Percentiles rank a stretch among this genome's conserved stretches.
Conservation (phyloP, 805 yeast genomes). For the Candida stauntonica region DNA sequence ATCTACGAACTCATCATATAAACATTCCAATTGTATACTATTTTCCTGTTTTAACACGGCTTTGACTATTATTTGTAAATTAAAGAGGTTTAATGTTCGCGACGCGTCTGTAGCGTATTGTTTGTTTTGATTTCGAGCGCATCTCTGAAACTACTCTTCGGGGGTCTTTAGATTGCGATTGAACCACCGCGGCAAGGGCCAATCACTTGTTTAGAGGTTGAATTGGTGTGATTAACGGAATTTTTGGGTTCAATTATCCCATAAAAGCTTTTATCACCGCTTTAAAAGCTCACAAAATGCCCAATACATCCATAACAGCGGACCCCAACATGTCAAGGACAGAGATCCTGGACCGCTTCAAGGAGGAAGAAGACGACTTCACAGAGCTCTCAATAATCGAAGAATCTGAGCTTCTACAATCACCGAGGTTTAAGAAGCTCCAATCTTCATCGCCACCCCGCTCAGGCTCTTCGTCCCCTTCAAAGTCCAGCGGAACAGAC, state of each 20-base stretch:
- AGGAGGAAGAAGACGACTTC: conserved; percentile 22
- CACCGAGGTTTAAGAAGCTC: conserved; percentile 25
- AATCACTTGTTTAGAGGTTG: too few relatives aligned
- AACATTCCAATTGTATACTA: too few relatives aligned
- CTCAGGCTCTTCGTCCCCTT: conserved; percentile 22
- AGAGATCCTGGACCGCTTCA: conserved; percentile 22
- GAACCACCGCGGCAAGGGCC: not conserved
- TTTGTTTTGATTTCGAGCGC: conserved; percentile 4
- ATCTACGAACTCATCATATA: too few relatives aligned
- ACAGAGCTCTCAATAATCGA: conserved; percentile 24
- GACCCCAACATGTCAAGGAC: conserved; percentile 16
- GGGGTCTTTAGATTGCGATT: not conserved
- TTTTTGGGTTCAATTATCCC: too few relatives aligned
- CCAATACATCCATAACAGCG: conserved; percentile 3
- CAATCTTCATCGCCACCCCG: conserved; percentile 25
- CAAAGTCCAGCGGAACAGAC: conserved; percentile 18
- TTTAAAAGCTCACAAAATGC: too few relatives aligned
- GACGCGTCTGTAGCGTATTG: not conserved
- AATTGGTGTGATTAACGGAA: too few relatives aligned
- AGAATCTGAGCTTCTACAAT: conserved; percentile 24
- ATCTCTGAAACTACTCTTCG: not conserved
- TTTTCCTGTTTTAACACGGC: too few relatives aligned
- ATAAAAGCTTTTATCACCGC: too few relatives aligned
- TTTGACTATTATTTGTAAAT: too few relatives aligned
- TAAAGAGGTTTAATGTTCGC: not conserved